Evolutionary conservation across 2,329 filamentous ascomycete species (phyloP), one percentile per base, ranked within the genome.

Genomic region (Clarireedia monteithiana): DNA sequence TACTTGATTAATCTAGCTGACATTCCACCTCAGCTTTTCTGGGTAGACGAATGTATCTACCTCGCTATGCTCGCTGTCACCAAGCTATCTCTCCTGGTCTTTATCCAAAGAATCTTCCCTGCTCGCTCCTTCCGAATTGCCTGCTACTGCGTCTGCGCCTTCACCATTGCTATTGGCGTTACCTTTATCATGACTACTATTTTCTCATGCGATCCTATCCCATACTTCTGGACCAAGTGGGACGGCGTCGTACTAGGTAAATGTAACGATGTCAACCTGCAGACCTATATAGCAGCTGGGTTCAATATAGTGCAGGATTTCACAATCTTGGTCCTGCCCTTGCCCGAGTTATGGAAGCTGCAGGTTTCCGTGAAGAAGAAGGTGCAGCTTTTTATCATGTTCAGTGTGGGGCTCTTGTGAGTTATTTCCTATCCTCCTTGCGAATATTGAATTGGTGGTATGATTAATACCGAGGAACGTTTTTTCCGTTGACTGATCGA

Each of bases 251-350:
- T 73, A 30, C 79, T 80, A 0, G n/a, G 45, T 9, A 66, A 57
- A 1, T 84, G 81, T 58, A 66, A 77, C 24, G 70, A 78, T 57
- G 68, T 77, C 58, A 79, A 78, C 56, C 67, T 69, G 2, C 70
- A 80, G 4, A 73, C 70, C 0, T 81, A 75, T 73, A 71, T 74
- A 38, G 75, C 77, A 26, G 79, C 79, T 0, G 72, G 64, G 20
- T 72, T 79, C 55, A 77, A 76, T 57, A 81, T 83, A 45, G 66
- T 67, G 0, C 68, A 78, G 26, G 80, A 83, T 56, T 15, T 78
- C 1, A 74, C 74, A 70, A 76, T 82, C 61, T 69, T 82, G 20
- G 70, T 67, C 0, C 68, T 83, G 4, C 80, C 80, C 0, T 59
- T 80, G 6, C 72, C 70, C 40, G 71, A 76, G 49, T 63, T 81